A percentile compares a stretch with the other conserved stretches of the same genome.
These are phyloP conservation scores for Umbelopsis sp. DNA, from an alignment of 371 early-diverging fungal genomes.

Conservation along the genomic window DNA sequence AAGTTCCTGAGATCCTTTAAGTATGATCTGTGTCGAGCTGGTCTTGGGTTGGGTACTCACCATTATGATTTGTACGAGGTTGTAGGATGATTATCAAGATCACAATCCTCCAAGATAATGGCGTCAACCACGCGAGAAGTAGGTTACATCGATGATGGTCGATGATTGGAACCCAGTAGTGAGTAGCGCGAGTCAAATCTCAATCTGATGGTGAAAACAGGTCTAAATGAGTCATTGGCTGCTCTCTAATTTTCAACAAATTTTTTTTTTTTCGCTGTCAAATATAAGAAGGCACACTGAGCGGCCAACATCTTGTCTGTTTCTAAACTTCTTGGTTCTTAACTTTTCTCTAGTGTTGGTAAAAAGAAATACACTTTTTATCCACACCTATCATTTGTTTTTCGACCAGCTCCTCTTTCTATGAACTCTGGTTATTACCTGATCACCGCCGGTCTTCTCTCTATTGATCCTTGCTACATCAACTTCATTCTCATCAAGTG, in stretches of 20 bases:
- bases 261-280: background rate
- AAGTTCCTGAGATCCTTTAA: too few species aligned
- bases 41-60: too few species aligned
- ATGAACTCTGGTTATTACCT: conserved; percentile 51
- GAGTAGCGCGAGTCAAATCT: too few species aligned
- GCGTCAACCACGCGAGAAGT: too few species aligned
- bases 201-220: too few species aligned
- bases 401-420: conserved; percentile 22
- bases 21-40: too few species aligned
- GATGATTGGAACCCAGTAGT: too few species aligned
- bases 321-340: background rate
- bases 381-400: background rate
- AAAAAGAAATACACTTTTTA: background rate
- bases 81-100: too few species aligned
- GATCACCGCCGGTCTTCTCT: conserved; percentile 53
- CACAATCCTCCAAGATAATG: too few species aligned
- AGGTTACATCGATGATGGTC: too few species aligned
- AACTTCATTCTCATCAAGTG: conserved; percentile 53
- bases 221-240: conserved; percentile 3
- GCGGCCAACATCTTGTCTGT: too few species aligned
- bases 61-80: too few species aligned
- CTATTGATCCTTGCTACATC: conserved; percentile 52
- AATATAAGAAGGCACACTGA: background rate
- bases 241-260: background rate
- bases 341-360: conserved; percentile 8